phyloP scores from a whole-genome alignment of 2,329 filamentous ascomycete species.

The Colletotrichum melonis region DNA sequence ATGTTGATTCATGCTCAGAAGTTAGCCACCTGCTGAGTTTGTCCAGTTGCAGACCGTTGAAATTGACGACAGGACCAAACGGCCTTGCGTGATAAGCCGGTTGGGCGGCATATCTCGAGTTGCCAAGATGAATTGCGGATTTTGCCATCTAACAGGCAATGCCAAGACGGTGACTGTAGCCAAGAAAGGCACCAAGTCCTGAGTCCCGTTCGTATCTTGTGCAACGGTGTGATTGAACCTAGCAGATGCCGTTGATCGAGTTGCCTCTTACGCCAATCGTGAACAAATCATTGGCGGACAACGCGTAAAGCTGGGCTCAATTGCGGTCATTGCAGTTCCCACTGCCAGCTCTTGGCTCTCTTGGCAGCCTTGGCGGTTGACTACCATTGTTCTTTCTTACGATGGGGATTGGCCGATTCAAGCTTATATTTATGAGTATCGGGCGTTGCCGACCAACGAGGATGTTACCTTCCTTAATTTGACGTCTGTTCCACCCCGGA shows the following conservation, averaged over 20 bases:
- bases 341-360: conserved; percentile 18
- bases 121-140: conserved; percentile 32
- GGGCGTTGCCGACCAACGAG: conserved; percentile 23
- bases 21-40: conserved; percentile 14
- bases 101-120: not conserved
- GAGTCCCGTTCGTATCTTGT: not conserved
- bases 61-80: conserved; percentile 19
- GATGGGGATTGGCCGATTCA: conserved; percentile 22
- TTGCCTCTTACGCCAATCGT: conserved; percentile 23
- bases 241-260: conserved; percentile 10
- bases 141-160: conserved; percentile 24
- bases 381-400: not conserved
- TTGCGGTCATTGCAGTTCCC: conserved; percentile 9
- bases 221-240: conserved; percentile 2
- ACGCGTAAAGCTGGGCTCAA: not conserved
- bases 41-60: conserved; percentile 1
- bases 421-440: conserved; percentile 26
- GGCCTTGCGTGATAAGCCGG: conserved; percentile 20
- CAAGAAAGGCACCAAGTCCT: conserved; percentile 17
- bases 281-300: conserved; percentile 16
- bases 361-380: not conserved
- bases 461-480: conserved; percentile 32
- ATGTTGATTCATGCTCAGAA: not conserved
- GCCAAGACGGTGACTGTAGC: conserved; percentile 26
- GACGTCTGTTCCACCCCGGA: conserved; percentile 8